Evolutionary conservation across 352 stramenopile genomes (phyloP).

Genomic region (Phytophthora agathidicida): DNA sequence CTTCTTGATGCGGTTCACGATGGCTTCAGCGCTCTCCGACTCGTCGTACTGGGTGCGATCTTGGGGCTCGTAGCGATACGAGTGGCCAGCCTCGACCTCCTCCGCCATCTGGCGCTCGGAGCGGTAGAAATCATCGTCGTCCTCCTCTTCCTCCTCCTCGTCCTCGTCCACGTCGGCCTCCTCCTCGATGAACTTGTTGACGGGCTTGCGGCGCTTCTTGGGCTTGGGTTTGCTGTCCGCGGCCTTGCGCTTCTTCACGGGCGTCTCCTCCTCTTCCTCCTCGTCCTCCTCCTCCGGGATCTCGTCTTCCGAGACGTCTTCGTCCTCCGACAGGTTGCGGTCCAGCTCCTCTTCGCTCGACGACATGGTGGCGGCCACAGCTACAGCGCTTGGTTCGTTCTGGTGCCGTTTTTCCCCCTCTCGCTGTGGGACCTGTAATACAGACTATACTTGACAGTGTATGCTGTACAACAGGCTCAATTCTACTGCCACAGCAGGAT

Average conservation of each 20-base stretch:
- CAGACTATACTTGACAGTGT: slow-evolving; percentile 5
- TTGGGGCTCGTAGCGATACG: slow-evolving; percentile 82
- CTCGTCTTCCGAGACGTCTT: slow-evolving; percentile 79
- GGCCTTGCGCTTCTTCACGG: slow-evolving; percentile 81
- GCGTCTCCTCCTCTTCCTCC: slow-evolving; percentile 58
- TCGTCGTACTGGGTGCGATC: slow-evolving; percentile 78
- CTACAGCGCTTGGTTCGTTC: slow-evolving; percentile 27
- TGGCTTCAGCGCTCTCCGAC: slow-evolving; percentile 82
- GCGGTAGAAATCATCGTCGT: slow-evolving; percentile 81
- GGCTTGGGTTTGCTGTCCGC: slow-evolving; percentile 70
- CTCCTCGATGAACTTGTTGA: slow-evolving; percentile 92
- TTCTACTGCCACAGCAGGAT: slow-evolving; percentile 9
- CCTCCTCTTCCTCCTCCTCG: slow-evolving; percentile 87
- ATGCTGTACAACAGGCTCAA: too few relatives aligned
- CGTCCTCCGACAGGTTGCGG: slow-evolving; percentile 83
- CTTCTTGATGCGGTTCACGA: slow-evolving; percentile 90
- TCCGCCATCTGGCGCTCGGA: slow-evolving; percentile 81
- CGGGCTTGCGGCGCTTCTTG: slow-evolving; percentile 84
- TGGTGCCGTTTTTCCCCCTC: slow-evolving; percentile 30
- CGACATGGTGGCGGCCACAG: slow-evolving; percentile 64
- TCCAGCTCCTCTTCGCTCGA: slow-evolving; percentile 88
- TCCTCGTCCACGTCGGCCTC: slow-evolving; percentile 89
- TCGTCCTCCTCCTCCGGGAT: slow-evolving; percentile 77
- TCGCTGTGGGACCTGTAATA: slow-evolving; percentile 5
- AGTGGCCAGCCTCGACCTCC: slow-evolving; percentile 65